Evolutionary conservation across 371 early-diverging fungal species (phyloP), one percentile per base, ranked within the genome.

Genomic region (Zopfochytrium polystomum): DNA sequence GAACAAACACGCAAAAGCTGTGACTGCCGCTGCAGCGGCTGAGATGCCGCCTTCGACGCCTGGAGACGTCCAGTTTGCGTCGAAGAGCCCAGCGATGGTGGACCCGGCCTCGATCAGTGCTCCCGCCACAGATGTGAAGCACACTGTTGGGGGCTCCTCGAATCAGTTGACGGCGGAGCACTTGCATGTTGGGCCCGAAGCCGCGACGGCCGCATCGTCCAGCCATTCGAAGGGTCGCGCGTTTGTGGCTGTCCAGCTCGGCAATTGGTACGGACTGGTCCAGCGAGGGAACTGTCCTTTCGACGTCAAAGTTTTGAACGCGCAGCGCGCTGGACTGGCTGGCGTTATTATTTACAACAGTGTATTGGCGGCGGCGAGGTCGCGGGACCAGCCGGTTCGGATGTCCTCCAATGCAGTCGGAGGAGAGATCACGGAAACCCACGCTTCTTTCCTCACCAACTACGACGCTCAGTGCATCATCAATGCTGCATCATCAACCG

Each of bases 221-320:
- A 46, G 35, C 33, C 9, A 20, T 11, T 5, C 9, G 15, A 11
- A 9, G n/a, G n/a, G 2, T 46, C 25, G 9, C 7, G 22, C 9
- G 9, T 48, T 48, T 23, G 47, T 47, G n/a, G n/a, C 13, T 20
- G n/a, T 26, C 25, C 34, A 5, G 26, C 5, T 9, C 18, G 31
- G 53, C 1, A 32, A 48, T 3, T 66, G 67, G 67, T 64, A 44
- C 48, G 71, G 57, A 11, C 51, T 76, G 7, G 46, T 77, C 11
- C 55, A 63, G 11, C 58, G 75, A 2, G 78, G 78, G 5, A 63
- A 66, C 44, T 77, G 78, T 48, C 64, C 71, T 9, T 77, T 74
- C 38, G 74, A 74, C 53, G 55, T 59, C 23, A 77, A 74, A 52
- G 56, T 70, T 23, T 51, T 42, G 38, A 49, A 72, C 49, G 60